Evolutionary conservation across 352 stramenopile species (phyloP), one percentile per base, ranked within the genome.

Genomic region (Pythium volutum): DNA sequence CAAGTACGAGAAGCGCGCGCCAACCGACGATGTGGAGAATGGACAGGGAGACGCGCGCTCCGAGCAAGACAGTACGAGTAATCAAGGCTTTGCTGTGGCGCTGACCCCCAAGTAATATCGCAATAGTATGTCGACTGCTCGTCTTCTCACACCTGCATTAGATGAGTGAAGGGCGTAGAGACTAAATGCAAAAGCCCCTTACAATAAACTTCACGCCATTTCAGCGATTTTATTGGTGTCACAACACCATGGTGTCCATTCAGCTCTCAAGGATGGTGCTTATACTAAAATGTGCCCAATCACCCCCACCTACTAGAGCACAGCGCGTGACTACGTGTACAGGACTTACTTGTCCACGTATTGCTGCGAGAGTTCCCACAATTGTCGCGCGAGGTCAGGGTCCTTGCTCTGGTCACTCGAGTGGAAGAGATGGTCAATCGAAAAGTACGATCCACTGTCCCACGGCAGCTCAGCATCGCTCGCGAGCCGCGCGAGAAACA

Each of bases 281-380:
- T n/a, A n/a, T n/a, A n/a, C n/a, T n/a, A n/a, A n/a, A n/a, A n/a
- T n/a, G n/a, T n/a, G n/a, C n/a, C n/a, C n/a, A n/a, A n/a, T n/a
- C n/a, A 42, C 9, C 47, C 47, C 18, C 47, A 25, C 12, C 7
- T 41, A 43, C 36, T 22, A n/a, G 11, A 43, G 18, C n/a, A 43
- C 9, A 10, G 11, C 36, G 11, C 36, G 18, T 20, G 18, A 16
- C 36, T 43, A 18, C 36, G 16, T 43, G n/a, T n/a, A n/a, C n/a
- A n/a, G n/a, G n/a, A 18, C 22, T 12, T 58, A 59, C 58, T 67
- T 83, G 29, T 90, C 91, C 2, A 68, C 42, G 45, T 50, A 75
- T 16, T 62, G 4, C 25, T 60, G 33, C 31, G 70, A 77, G 34
- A 67, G 64, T 10, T 76, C 65, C 74, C 74, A 79, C 23, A 79